These are phyloP conservation scores for Malassezia caprae DNA, from an alignment of 1,284 basidiomycete species.

Conservation along the genomic window DNA sequence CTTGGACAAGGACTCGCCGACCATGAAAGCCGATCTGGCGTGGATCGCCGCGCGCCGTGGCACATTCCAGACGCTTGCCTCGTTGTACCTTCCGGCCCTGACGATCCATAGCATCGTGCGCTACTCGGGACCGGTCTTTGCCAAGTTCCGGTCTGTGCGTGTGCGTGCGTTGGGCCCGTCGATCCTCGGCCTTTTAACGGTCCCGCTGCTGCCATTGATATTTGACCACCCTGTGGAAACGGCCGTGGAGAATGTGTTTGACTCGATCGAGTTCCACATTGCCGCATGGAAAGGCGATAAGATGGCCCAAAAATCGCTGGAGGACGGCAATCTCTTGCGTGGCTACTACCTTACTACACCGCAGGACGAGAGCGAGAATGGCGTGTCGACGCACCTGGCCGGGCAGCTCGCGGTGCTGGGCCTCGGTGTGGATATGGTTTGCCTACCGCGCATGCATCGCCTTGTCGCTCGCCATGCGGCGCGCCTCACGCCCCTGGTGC, in stretches of 20 bases:
- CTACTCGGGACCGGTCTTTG: conserved; percentile 66
- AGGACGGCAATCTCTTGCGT: background rate
- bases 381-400: background rate
- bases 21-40: conserved; percentile 20
- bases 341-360: background rate
- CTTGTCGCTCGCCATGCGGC: conserved; percentile 18
- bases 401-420: conserved; percentile 27
- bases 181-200: conserved; percentile 55
- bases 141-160: conserved; percentile 57
- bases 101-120: conserved; percentile 47
- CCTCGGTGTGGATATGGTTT: conserved; percentile 37
- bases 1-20: conserved; percentile 13
- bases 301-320: background rate
- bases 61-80: conserved; percentile 43
- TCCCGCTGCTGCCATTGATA: conserved; percentile 48
- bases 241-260: conserved; percentile 51
- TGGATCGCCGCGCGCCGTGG: conserved; percentile 31
- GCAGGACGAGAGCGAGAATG: background rate
- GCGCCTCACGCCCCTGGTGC: background rate
- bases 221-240: conserved; percentile 51
- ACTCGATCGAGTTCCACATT: conserved; percentile 50
- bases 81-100: conserved; percentile 20
- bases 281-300: conserved; percentile 1
- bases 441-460: conserved; percentile 24
- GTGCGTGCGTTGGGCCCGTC: conserved; percentile 72